Evolutionary conservation across 805 yeast species (phyloP).

Genomic region (Starmerella geochares): DNA sequence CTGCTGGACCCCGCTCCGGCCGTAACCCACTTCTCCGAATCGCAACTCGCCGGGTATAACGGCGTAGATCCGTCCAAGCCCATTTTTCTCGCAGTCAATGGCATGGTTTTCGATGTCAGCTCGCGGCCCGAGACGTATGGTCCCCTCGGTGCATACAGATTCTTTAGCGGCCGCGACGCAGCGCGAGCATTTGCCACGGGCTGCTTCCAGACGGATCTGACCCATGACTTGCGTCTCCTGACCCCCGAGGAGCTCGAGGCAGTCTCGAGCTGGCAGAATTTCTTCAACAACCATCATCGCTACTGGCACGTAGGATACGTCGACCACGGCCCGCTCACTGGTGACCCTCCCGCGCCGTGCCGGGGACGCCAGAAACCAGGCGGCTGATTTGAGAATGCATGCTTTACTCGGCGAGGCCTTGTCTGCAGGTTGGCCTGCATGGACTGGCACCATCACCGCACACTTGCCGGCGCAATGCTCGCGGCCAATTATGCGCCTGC

Average conservation of each 20-base stretch:
- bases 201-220: slow-evolving; percentile 51
- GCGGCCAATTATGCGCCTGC: too few relatives aligned
- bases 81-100: slow-evolving; percentile 49
- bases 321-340: slow-evolving; percentile 36
- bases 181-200: slow-evolving; percentile 65
- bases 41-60: slow-evolving; percentile 41
- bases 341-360: slow-evolving; percentile 47
- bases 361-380: slow-evolving; percentile 18
- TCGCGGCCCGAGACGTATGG: slow-evolving; percentile 45
- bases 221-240: slow-evolving; percentile 57
- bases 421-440: too few relatives aligned
- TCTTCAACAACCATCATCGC: slow-evolving; percentile 36
- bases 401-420: too few relatives aligned
- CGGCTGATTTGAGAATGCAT: background rate
- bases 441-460: too few relatives aligned
- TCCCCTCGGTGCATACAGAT: slow-evolving; percentile 45
- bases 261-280: slow-evolving; percentile 45
- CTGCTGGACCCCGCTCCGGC: slow-evolving; percentile 26
- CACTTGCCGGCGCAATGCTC: too few relatives aligned
- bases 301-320: slow-evolving; percentile 61
- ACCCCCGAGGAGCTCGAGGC: slow-evolving; percentile 37
- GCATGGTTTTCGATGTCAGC: slow-evolving; percentile 56
- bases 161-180: slow-evolving; percentile 55
- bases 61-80: slow-evolving; percentile 44
- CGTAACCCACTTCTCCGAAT: slow-evolving; percentile 32